A percentile compares a stretch with the other conserved stretches of the same genome.
Conservation (phyloP, 371 early-diverging fungal species). For the Quaeritorhiza haematococci region DNA sequence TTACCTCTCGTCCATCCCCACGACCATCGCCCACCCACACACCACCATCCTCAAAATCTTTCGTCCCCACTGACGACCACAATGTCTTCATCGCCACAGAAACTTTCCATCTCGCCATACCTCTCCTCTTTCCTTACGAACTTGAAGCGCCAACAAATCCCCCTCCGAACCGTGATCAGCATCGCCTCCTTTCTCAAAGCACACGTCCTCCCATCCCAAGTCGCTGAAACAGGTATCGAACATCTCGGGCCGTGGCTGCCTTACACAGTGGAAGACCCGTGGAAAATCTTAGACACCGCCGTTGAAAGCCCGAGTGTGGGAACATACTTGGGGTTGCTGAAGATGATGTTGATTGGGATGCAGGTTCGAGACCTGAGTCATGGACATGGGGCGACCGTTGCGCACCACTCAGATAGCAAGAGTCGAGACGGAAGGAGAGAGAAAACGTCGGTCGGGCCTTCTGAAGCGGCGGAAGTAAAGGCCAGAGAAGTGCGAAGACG, state of each 20-base stretch:
- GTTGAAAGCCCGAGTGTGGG: conserved; percentile 34
- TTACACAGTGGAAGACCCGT: conserved; percentile 32
- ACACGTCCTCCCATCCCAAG: conserved; percentile 23
- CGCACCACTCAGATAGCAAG: too few relatives aligned
- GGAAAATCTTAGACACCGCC: conserved; percentile 18
- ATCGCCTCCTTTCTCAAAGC: conserved; percentile 11
- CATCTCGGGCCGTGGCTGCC: conserved; percentile 28
- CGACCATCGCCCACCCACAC: neutral
- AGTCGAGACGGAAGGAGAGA: too few relatives aligned
- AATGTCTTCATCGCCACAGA: conserved; percentile 1
- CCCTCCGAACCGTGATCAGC: conserved; percentile 22
- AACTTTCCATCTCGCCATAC: neutral
- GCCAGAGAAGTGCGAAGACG: too few relatives aligned
- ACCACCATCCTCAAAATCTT: neutral
- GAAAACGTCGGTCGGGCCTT: too few relatives aligned
- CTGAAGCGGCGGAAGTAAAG: too few relatives aligned
- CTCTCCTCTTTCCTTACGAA: conserved; percentile 12
- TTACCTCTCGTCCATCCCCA: too few relatives aligned
- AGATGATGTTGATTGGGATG: conserved; percentile 28
- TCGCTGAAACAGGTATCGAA: too few relatives aligned
- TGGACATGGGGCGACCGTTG: too few relatives aligned
- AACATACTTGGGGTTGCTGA: conserved; percentile 19
- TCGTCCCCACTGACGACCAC: neutral
- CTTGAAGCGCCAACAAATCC: conserved; percentile 25
- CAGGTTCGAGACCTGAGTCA: too few relatives aligned